phyloP scores from a whole-genome alignment of 108 stramenopile species.

The Cylindrotheca closterium region DNA sequence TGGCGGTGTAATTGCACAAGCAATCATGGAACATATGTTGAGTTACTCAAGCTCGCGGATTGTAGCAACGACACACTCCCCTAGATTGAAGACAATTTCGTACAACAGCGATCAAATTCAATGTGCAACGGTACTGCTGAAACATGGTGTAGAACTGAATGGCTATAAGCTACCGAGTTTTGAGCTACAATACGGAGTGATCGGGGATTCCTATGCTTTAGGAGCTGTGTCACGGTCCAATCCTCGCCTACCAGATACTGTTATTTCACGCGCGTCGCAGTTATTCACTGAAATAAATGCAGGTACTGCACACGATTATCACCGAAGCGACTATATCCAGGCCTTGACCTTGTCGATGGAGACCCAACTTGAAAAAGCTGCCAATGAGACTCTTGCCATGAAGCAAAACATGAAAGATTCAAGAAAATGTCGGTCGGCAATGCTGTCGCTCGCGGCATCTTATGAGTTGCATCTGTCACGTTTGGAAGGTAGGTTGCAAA shows the following conservation, averaged over 20 bases:
- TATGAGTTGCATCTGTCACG: conserved; percentile 52
- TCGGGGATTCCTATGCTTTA: conserved; percentile 77
- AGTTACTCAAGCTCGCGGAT: conserved; percentile 31
- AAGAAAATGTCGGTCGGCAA: conserved; percentile 39
- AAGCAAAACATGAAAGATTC: conserved; percentile 37
- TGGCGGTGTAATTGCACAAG: conserved; percentile 70
- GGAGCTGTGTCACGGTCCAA: conserved; percentile 58
- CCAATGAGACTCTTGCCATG: conserved; percentile 14
- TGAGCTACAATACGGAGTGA: conserved; percentile 65
- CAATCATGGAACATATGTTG: conserved; percentile 70
- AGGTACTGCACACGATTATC: background rate
- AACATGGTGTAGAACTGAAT: conserved; percentile 7
- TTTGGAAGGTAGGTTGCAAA: conserved; percentile 48
- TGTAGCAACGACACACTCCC: conserved; percentile 81
- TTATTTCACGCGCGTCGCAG: conserved; percentile 60
- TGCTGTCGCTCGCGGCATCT: conserved; percentile 49
- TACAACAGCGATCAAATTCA: conserved; percentile 47
- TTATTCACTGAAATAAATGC: conserved; percentile 27
- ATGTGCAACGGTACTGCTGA: conserved; percentile 63
- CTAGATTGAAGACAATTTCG: conserved; percentile 71
- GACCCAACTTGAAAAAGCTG: conserved; percentile 31
- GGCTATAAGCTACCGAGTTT: conserved; percentile 44
- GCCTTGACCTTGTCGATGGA: conserved; percentile 55
- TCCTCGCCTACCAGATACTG: conserved; percentile 59
- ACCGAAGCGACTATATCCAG: conserved; percentile 20